Evolutionary conservation across 768 basidiomycete species (phyloP), one percentile per base, ranked within the genome.

Genomic region (Tulasnella sp.): DNA sequence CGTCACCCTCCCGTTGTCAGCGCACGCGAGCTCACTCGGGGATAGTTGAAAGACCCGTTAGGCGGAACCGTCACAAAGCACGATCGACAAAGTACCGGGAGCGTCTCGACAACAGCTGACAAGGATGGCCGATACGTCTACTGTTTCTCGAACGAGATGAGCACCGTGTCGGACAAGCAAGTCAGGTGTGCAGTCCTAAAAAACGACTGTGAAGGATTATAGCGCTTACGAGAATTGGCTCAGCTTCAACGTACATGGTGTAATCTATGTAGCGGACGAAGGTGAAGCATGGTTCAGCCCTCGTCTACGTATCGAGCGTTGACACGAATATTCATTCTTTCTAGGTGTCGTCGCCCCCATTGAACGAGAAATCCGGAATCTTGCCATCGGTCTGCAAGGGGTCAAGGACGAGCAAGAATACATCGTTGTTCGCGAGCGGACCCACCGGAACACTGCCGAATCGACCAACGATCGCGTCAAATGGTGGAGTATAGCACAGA

Each of bases 321-420:
- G 65, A 74, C 44, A n/a, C 67, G 35, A 11, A 70, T 8, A 34
- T 5, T 19, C 26, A 7, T 67, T 1, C 11, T 34, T 34, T n/a
- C 26, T 79, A 86, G 92, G 93, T 76, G 85, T 89, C 19, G 91
- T 96, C 72, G 95, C 96, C 11, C 97, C 97, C 7, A 93, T 99
- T 67, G 97, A 99, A 80, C 88, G 91, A 72, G 96, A 98, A 84
- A 95, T 98, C 75, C 89, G 97, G 29, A 82, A 86, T 36, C 82
- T 99, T 34, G 88, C 92, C 16, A 86, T 87, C 69, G 94, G 90
- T 9, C 82, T 98, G 65, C 86, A 90, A 71, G 82, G 91, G 11
- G 95, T 99, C 75, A 98, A 98, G 82, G 97, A 99, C 78, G 97
- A 99, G 79, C 96, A 98, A 79, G 97, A 98, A 81, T 99, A 99